phyloP scores from a whole-genome alignment of 495 filamentous ascomycete genomes.

The Astrothelium macrocarpum region DNA sequence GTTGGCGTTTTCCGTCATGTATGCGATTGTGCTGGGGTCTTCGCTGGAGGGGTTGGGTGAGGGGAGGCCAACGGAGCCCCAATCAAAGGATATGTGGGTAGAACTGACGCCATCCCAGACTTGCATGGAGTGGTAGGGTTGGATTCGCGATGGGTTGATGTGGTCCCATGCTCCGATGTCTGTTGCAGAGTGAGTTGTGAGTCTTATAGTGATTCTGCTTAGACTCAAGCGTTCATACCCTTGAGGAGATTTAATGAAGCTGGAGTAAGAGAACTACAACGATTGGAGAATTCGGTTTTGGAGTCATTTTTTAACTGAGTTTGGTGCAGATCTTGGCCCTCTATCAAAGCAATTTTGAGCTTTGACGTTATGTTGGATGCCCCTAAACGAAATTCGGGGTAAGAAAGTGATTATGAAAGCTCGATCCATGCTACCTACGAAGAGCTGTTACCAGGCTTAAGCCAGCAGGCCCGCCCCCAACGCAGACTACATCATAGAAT shows the following conservation, averaged over 20 bases:
- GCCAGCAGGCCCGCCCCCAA: slow-evolving; percentile 94
- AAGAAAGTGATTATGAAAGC: background rate
- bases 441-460: slow-evolving; percentile 80
- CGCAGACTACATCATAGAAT: slow-evolving; percentile 89
- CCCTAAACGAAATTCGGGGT: slow-evolving; percentile 28
- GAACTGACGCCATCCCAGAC: slow-evolving; percentile 94
- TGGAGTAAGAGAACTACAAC: slow-evolving; percentile 89
- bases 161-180: slow-evolving; percentile 80
- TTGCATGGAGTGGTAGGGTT: slow-evolving; percentile 83
- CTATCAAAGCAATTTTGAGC: slow-evolving; percentile 80
- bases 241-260: slow-evolving; percentile 48
- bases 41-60: slow-evolving; percentile 2
- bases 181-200: slow-evolving; percentile 33
- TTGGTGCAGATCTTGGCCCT: slow-evolving; percentile 71
- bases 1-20: slow-evolving; percentile 94
- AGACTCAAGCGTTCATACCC: no score
- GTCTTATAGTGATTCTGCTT: no score
- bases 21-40: slow-evolving; percentile 58
- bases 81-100: slow-evolving; percentile 81
- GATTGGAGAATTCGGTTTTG: slow-evolving; percentile 70
- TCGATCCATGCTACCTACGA: slow-evolving; percentile 43
- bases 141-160: slow-evolving; percentile 57
- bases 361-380: slow-evolving; percentile 62
- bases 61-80: slow-evolving; percentile 35
- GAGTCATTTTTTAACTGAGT: slow-evolving; percentile 54